Evolutionary conservation across 441 rosid species (phyloP).

Genomic region (Eutrema salsugineum): DNA sequence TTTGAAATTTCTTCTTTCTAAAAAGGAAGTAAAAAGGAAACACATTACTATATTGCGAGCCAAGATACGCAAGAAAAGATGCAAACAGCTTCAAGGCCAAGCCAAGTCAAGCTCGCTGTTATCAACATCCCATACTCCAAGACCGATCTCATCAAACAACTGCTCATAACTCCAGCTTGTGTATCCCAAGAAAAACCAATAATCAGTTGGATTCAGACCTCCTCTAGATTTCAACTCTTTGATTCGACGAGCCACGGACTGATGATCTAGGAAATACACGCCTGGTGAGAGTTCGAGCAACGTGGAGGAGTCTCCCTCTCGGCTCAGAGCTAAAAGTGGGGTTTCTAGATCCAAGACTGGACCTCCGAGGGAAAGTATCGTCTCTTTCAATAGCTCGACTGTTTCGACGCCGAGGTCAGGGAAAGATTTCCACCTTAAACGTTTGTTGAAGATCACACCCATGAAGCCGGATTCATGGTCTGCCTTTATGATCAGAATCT

Average conservation of each 20-base stretch:
- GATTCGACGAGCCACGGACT: conserved; percentile 43
- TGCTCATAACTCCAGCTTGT: conserved; percentile 87
- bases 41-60: neutral
- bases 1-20: conserved; percentile 10
- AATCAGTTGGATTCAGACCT: conserved; percentile 42
- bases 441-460: conserved; percentile 86
- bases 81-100: conserved; percentile 51
- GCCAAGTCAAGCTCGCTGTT: conserved; percentile 33
- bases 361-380: conserved; percentile 74
- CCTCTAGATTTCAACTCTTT: conserved; percentile 45
- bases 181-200: conserved; percentile 92
- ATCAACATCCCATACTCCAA: conserved; percentile 68
- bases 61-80: neutral
- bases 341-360: conserved; percentile 56
- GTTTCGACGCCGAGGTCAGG: conserved; percentile 47
- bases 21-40: neutral
- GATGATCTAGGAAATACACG: conserved; percentile 69
- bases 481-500: conserved; percentile 65
- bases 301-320: conserved; percentile 27
- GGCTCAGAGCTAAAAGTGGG: conserved; percentile 71
- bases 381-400: conserved; percentile 59
- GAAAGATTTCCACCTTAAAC: conserved; percentile 64
- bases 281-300: conserved; percentile 62
- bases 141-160: conserved; percentile 60
- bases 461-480: conserved; percentile 51